Evolutionary conservation across 1,139 yeast species (phyloP).

Genomic region (Maudiozyma humilis): DNA sequence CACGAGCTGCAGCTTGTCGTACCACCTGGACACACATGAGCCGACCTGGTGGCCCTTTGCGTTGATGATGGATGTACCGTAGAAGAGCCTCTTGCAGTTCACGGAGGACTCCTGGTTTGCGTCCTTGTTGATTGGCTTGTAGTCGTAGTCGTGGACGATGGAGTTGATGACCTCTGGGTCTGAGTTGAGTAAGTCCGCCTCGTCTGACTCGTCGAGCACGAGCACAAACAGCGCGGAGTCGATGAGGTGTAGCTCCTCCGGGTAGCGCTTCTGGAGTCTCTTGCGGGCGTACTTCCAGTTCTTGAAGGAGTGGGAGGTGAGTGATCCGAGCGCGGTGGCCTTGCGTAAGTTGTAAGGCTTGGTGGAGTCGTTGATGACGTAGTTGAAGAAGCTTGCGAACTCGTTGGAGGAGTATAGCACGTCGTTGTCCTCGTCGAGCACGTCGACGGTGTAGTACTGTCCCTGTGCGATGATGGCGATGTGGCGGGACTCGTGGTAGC

Average conservation of each 20-base stretch:
- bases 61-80: constrained; percentile 55
- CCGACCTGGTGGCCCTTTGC: constrained; percentile 57
- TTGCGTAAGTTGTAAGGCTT: constrained; percentile 38
- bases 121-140: constrained; percentile 5
- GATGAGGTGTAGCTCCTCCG: constrained; percentile 39
- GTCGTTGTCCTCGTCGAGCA: constrained; percentile 38
- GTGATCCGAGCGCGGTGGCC: constrained; percentile 52
- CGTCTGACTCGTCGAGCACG: constrained; percentile 54
- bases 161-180: constrained; percentile 10
- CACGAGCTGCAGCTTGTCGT: constrained; percentile 63
- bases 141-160: constrained; percentile 8
- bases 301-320: constrained; percentile 58
- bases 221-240: constrained; percentile 62
- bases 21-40: constrained; percentile 72
- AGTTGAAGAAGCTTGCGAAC: constrained; percentile 42
- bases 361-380: constrained; percentile 42
- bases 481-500: constrained; percentile 37
- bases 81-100: constrained; percentile 43
- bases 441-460: constrained; percentile 55
- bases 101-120: constrained; percentile 13
- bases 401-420: constrained; percentile 49
- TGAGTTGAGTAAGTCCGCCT: constrained; percentile 38
- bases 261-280: constrained; percentile 39
- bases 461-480: constrained; percentile 52
- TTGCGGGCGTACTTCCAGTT: constrained; percentile 55